Conservation (phyloP, 23 red algal genomes). For the Gracilaria domingensis region DNA sequence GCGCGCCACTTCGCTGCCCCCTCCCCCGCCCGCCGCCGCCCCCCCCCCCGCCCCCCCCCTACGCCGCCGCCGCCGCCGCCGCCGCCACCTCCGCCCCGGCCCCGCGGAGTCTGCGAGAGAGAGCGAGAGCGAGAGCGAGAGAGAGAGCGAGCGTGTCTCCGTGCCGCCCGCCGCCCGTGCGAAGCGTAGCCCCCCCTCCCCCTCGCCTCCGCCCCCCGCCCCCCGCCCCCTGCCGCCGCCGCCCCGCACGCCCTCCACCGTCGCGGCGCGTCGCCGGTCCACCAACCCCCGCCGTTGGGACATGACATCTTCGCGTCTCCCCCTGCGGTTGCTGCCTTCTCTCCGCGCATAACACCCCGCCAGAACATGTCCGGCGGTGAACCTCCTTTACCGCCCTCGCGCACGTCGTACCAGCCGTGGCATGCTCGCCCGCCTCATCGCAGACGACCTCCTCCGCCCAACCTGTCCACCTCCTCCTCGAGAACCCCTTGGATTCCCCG, state of each 20-base stretch:
- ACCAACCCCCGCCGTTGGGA: conserved; percentile 20
- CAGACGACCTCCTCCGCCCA: conserved; percentile 5
- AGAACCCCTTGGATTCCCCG: conserved; percentile 3
- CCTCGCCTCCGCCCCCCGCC: too few species aligned
- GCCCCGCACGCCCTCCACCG: background rate
- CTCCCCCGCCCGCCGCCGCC: too few species aligned
- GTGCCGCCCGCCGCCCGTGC: too few species aligned
- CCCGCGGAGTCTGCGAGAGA: too few species aligned
- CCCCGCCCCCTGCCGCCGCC: too few species aligned
- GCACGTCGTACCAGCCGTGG: conserved; percentile 19
- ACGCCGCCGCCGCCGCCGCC: too few species aligned
- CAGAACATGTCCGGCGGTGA: conserved; percentile 42
- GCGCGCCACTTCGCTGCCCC: too few species aligned
- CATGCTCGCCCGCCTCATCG: conserved; percentile 15
- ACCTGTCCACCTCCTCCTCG: background rate
- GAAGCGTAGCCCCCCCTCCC: too few species aligned
- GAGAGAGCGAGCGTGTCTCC: too few species aligned
- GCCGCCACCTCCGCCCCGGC: too few species aligned
- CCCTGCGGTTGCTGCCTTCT: background rate
- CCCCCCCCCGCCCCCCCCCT: too few species aligned
- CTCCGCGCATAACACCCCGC: background rate
- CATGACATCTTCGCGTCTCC: background rate
- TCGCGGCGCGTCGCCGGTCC: background rate
- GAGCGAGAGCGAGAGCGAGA: too few species aligned
- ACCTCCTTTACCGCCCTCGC: conserved; percentile 40